A percentile compares a stretch with the other conserved stretches of the same genome.
Evolutionary conservation across 2,329 filamentous ascomycete genomes (phyloP).

Genomic region (Macroventuria anomochaeta): DNA sequence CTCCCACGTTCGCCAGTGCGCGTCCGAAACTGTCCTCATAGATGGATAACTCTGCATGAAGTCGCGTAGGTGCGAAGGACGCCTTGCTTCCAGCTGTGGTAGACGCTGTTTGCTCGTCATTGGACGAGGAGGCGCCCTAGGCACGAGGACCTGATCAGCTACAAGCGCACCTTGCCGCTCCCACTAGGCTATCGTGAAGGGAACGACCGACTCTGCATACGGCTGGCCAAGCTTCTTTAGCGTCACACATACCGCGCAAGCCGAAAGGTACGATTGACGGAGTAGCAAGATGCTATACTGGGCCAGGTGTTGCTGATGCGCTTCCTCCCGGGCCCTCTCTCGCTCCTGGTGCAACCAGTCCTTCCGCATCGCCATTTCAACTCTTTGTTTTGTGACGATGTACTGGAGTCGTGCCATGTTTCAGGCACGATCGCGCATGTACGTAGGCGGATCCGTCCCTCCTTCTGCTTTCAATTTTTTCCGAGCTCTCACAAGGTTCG

Average conservation of each 20-base stretch:
- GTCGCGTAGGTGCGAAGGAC: conserved; percentile 18
- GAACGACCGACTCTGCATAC: neutral
- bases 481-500: conserved; percentile 22
- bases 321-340: conserved; percentile 31
- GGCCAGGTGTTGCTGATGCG: conserved; percentile 12
- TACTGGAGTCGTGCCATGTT: conserved; percentile 28
- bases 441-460: conserved; percentile 15
- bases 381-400: conserved; percentile 18
- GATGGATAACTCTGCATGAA: conserved; percentile 21
- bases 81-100: neutral
- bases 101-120: neutral
- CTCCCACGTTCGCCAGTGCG: conserved; percentile 20
- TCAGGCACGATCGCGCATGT: conserved; percentile 28
- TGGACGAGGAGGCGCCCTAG: conserved; percentile 2
- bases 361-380: conserved; percentile 18
- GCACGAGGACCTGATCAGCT: conserved; percentile 3
- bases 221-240: neutral
- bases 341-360: conserved; percentile 32
- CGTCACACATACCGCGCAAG: neutral
- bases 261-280: neutral
- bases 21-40: neutral
- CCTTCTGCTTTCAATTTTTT: conserved; percentile 23
- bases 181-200: conserved; percentile 30
- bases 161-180: conserved; percentile 25
- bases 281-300: neutral